Evolutionary conservation across 768 basidiomycete genomes (phyloP), one percentile per base, ranked within the genome.

Genomic region (Sistotremastrum suecicum): DNA sequence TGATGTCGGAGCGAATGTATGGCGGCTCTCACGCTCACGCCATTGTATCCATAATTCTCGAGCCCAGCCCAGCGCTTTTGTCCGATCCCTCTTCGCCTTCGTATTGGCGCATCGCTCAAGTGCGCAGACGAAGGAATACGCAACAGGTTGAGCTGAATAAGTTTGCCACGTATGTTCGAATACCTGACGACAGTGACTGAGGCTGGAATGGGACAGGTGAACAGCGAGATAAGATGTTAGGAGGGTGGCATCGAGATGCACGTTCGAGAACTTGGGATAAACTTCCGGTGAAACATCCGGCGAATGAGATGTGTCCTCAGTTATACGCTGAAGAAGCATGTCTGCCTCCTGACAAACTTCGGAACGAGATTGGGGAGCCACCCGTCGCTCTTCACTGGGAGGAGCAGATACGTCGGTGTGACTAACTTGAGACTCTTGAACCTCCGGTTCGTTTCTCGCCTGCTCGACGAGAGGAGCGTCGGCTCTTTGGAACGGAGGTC

Each of bases 191-290:
- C 74, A 64, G 2, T 56, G 56, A 30, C 73, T 68, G 37, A 91
- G 62, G 0, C 62, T 56, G 3, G 69, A 61, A 51, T 83, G 80
- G 2, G 61, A 58, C 54, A 83, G 83, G 57, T 80, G 73, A 0
- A 91, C 82, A 8, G 83, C 76, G 42, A 95, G 65, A 56, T 87
- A 97, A 3, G 89, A 75, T 52, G 83, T 86, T 51, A 91, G 54
- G 5, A 95, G 70, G 1, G 72, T 68, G 0, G 85, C 53, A 0
- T 77, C 75, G 43, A 83, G 55, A 5, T 59, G 41, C 34, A 91
- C 83, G 45, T 67, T 52, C 5, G 59, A 57, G 60, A 94, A 89
- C 38, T 33, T 10, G 34, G 29, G 10, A 28, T 28, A 32, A 36
- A 28, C 7, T 20, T 43, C 36, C 33, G 49, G 39, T 30, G 45